Percentiles rank a stretch among this genome's conserved stretches.
Conservation (phyloP, 345 rosid genomes). For the Gossypium bickii region DNA sequence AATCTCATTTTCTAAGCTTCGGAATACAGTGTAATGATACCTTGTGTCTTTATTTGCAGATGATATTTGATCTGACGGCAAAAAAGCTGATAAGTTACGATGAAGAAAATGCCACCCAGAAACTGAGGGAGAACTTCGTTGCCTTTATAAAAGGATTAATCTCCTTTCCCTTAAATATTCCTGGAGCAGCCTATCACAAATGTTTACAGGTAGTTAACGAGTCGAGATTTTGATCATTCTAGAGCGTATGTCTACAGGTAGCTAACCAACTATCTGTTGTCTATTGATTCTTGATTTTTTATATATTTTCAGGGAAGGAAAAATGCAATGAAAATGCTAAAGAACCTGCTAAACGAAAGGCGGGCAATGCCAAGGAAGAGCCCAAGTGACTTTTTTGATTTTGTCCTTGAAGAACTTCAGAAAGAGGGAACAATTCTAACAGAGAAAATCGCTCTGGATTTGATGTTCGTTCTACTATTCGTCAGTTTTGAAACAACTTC, state of each 20-base stretch:
- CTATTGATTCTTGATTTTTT: slow-evolving; percentile 1
- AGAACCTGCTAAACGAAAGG: slow-evolving; percentile 68
- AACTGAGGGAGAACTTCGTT: slow-evolving; percentile 72
- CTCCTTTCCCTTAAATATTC: slow-evolving; percentile 82
- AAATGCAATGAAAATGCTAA: slow-evolving; percentile 77
- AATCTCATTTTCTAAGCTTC: not conserved
- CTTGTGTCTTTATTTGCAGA: slow-evolving; percentile 31
- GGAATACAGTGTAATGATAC: slow-evolving; percentile 8
- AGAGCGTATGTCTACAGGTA: no score
- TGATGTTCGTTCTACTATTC: slow-evolving; percentile 51
- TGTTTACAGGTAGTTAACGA: slow-evolving; percentile 61
- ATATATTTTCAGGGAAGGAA: slow-evolving; percentile 56
- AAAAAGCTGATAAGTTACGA: slow-evolving; percentile 89
- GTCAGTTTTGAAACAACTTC: slow-evolving; percentile 98
- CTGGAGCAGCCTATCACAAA: slow-evolving; percentile 94
- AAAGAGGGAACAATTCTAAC: slow-evolving; percentile 78
- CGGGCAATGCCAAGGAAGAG: slow-evolving; percentile 45
- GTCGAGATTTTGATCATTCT: not conserved
- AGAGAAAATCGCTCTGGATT: slow-evolving; percentile 48
- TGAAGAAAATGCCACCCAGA: slow-evolving; percentile 61
- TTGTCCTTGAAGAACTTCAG: slow-evolving; percentile 70
- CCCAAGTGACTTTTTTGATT: slow-evolving; percentile 70
- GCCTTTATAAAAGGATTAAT: slow-evolving; percentile 88
- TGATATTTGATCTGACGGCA: slow-evolving; percentile 89
- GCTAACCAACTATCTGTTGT: not conserved